Evolutionary conservation across 495 filamentous ascomycete species (phyloP), one percentile per base, ranked within the genome.

Genomic region (Xylaria palmicola): DNA sequence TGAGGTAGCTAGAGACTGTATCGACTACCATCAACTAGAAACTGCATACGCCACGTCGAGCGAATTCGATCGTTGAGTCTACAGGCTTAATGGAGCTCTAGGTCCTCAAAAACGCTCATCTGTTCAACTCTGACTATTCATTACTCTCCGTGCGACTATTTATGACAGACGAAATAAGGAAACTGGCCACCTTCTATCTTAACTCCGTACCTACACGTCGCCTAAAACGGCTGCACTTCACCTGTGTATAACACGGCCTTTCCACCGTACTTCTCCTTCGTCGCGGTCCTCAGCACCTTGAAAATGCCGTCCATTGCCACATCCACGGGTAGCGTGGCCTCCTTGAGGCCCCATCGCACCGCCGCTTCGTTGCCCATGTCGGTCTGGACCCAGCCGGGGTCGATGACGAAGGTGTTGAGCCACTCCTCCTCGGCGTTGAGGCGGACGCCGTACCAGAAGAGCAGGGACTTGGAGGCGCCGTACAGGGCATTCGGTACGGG

Each of bases 341-440:
- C 51, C 19, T 73, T 71, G 2, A 75, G 15, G 0, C 79, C 78
- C 22, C 75, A 66, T 1, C 13, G 37, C 12, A 60, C 27, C 15
- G 79, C 80, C 0, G 65, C 78, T 4, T 58, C 34, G 56, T 81
- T 79, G 10, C 79, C 79, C 59, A 81, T 60, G 0, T 81, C 79
- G 4, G 79, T 84, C 62, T 74, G 72, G 0, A 68, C 72, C 65
- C 70, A 81, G 32, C 78, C 68, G 19, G 70, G 72, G 30, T 50
- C 40, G 52, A 72, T 15, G 19, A 66, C 60, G 27, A 70, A 68
- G 0, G 58, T 57, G 17, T 69, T 68, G 2, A 81, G 66, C 68
- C 73, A 74, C 9, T 66, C 59, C 10, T 81, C 70, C 59, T 81
- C 76, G 10, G 59, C 51, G 30, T 77, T 65, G 24, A 81, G 77